Base-by-base conservation (phyloP, 179 eudicot genomes). In the Beta lomatogona region DNA sequence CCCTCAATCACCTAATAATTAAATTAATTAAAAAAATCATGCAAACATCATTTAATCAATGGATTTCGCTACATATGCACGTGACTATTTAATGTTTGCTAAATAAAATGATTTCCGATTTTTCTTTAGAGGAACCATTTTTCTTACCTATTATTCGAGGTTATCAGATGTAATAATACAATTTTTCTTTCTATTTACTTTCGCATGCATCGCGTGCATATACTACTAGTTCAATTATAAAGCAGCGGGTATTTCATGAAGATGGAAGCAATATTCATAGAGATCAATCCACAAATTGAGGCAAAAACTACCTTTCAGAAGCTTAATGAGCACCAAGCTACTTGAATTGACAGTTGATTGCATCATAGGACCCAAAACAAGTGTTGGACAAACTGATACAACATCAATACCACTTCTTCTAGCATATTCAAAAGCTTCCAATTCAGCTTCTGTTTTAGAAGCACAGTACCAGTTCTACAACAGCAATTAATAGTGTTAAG, bases 401-500 rank as follows among this genome's bases (percentile, higher is more conserved):
- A 95, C 61, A 81, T 91, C 88, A 18, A 93, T 91, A 59, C 92
- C 97, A 78, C 73, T 88, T 75, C 79, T 80, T 85, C 88, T 87
- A 11, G 93, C 92, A 75, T 89, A 92, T 74, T 92, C 91, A 85
- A 81, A 82, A 64, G 97, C 98, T 86, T 86, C 90, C 52, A 71
- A 79, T 85, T 94, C 98, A 28, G 99, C 97, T 77, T 84, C 89
- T 60, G 95, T 91, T 85, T 95, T 94, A 55, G 95, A 90, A 76
- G 88, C 87, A 81, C 84, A 91, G 75, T 95, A 95, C 98, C 95
- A 92, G 78, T 94, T 89, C 98, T 95, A 89, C 75, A 84, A 19
- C 69, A 50, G 60, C 79, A 73, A 22, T 58, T 73, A 58, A 25
- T 28, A 14, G 14, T n/a, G 3, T 58, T 21, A 3, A 78, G 57